Evolutionary conservation across 2,329 filamentous ascomycete genomes (phyloP), one percentile per base, ranked within the genome.

Genomic region (Xylaria sp.): DNA sequence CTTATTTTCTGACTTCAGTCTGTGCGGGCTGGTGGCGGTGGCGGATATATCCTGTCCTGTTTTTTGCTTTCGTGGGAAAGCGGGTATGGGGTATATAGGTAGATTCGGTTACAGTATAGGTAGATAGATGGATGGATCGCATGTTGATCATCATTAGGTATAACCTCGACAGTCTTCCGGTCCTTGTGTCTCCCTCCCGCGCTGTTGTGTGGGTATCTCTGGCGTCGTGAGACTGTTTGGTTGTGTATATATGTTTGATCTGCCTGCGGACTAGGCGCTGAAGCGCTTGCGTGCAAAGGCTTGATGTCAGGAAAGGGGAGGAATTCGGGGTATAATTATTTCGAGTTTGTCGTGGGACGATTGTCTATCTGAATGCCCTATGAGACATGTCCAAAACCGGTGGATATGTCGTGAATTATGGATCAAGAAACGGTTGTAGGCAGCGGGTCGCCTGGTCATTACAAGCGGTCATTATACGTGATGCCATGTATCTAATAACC

Each of bases 1-100:
- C 18, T 65, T 63, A 58, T 56, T 58, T 65, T n/a, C 41, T 67
- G 72, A 70, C 73, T 65, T 59, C 62, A 65, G 52, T 63, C 66
- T 68, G 69, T 71, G 70, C 69, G 66, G 59, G 52, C 20, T 58
- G 57, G 62, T 60, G 65, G 63, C 65, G 65, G n/a, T 15, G 41
- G 8, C 18, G 15, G 15, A 18, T n/a, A 46, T 46, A 12, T 37
- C 50, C 31, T 58, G 52, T 52, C 52, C 37, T 44, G 57, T 10
- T 54, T 55, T 55, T 41, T 31, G 15, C 68, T 69, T 74, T 75
- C 72, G 74, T 73, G 74, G 50, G 64, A 70, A 65, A 63, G 63
- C n/a, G 50, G 62, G 67, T 59, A 66, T 57, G 55, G 41, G 62
- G 67, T 63, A 64, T 57, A 52, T 67, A 65, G 31, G 25, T 65